Base-by-base conservation (phyloP, 257 asterid species). In the Ophiorrhiza pumila region DNA sequence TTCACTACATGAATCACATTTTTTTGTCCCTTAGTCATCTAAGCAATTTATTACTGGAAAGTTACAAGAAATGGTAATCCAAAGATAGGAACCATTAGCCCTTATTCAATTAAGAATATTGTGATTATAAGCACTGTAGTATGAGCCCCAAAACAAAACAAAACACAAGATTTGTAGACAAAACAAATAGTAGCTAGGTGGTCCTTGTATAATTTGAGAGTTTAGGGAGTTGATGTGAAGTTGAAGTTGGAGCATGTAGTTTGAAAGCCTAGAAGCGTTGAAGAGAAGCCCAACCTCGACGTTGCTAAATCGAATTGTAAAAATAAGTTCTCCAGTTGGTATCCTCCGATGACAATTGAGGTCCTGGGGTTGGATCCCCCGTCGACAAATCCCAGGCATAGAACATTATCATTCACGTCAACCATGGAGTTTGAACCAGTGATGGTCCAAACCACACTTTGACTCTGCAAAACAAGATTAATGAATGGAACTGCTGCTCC, bases 241-340 rank as follows among this genome's bases (percentile, higher is more conserved):
- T 90, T 88, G 80, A 88, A 90, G 76, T 90, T 90, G 52, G 89
- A 87, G 65, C 96, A 90, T 0, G 89, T 88, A 17, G 96, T 88
- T 61, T 41, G 73, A 27, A 78, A 29, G 0, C 87, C 87, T 43
- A 81, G 50, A 2, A 88, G 78, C 37, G 87, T 66, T 0, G 78
- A 72, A 61, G 85, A 85, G 72, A 90, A 90, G 7, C 96, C 94
- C 64, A 88, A 23, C 55, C 89, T 83, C 0, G 90, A 85, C 31
- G 77, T 80, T 23, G 86, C 92, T 84, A 88, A 43, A 82, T 90
- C 96, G 41, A 90, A 88, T 72, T 90, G 90, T 76, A 88, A 7
- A 76, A 88, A 52, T 43, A 78, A 78, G 15, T 90, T 79, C 61
- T 90, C 90, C 53, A 86, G 12, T 65, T 90, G 94, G 59, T 66